Evolutionary conservation across 192 early-diverging fungal species (phyloP).

Genomic region (Pilobolus umbonatus): DNA sequence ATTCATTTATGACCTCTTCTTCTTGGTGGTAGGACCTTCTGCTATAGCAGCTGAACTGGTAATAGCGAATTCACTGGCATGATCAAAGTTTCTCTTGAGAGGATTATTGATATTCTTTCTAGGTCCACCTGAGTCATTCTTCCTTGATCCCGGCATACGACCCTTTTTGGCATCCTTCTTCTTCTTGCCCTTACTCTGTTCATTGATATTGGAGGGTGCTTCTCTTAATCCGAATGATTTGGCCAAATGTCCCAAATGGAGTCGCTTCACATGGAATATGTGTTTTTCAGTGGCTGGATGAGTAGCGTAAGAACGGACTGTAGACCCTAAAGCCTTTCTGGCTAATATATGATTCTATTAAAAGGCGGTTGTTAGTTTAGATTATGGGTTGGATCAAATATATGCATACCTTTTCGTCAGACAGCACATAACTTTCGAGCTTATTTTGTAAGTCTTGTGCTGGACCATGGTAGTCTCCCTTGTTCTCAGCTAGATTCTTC

Average conservation of each 20-base stretch:
- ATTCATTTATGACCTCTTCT: conserved; percentile 26
- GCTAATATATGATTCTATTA: conserved; percentile 52
- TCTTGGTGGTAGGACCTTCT: conserved; percentile 30
- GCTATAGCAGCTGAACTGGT: conserved; percentile 12
- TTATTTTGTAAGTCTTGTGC: conserved; percentile 49
- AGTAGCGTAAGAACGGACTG: conserved; percentile 91
- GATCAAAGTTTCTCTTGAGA: conserved; percentile 28
- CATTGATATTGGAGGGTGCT: conserved; percentile 68
- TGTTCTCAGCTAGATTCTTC: conserved; percentile 49
- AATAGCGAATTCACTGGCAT: conserved; percentile 36
- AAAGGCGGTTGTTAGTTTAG: conserved; percentile 11
- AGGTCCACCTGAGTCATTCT: neutral
- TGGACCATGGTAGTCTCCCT: conserved; percentile 41
- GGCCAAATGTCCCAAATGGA: conserved; percentile 96
- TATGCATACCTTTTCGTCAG: conserved; percentile 52
- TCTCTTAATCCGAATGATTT: conserved; percentile 96
- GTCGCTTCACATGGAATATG: conserved; percentile 91
- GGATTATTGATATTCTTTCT: conserved; percentile 23
- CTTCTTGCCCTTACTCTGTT: conserved; percentile 38
- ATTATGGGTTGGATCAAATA: conserved; percentile 10
- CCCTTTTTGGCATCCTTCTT: conserved; percentile 31
- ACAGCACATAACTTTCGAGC: conserved; percentile 71
- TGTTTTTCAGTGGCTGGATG: conserved; percentile 78
- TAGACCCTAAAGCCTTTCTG: conserved; percentile 79
- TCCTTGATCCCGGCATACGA: conserved; percentile 26